Evolutionary conservation across 2,329 filamentous ascomycete genomes (phyloP), one percentile per base, ranked within the genome.

Genomic region (Zymoseptoria passerinii): DNA sequence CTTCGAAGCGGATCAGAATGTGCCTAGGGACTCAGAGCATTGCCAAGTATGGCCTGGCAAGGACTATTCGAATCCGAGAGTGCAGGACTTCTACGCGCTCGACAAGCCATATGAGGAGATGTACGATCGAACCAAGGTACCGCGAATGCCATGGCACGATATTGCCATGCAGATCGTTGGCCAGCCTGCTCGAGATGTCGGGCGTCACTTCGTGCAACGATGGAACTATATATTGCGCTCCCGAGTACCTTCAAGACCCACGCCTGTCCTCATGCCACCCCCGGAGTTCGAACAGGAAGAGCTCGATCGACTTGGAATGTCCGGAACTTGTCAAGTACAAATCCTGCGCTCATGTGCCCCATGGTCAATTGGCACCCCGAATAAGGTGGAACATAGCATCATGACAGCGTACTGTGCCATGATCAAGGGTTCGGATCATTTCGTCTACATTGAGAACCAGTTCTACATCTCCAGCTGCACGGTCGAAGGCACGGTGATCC

Each of bases 111-210:
- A 97, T 68, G 94, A 96, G 70, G 94, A 99, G 74, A 97, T 97
- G 94, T 99, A 97, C 69, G 90, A 97, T 73, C 87, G 94, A 57
- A 87, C 84, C 60, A 88, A 88, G 71, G 83, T 92, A 18, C 91
- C 94, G 1, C 81, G 94, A 61, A 99, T 97, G 94, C 92, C 94
- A 1, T 99, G 94, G 94, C 94, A 99, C 69, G 94, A 99, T 72
- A 91, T 99, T 62, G 85, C 88, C 2, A 97, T 99, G 94, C 94
- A 97, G 73, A 87, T 99, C 49, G 91, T 97, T 50, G 94, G 94
- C 3, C 94, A 97, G 72, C 94, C 94, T 2, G 92, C 94, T 10
- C 84, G 94, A 65, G 94, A 99, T 75, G 78, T 97, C 62, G 96
- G 92, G 1, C 85, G 94, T 20, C 94, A 97, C 73, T 99, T 99